Evolutionary conservation across 2,329 filamentous ascomycete genomes (phyloP).

Genomic region (Arthrobotrys sphaeroides): DNA sequence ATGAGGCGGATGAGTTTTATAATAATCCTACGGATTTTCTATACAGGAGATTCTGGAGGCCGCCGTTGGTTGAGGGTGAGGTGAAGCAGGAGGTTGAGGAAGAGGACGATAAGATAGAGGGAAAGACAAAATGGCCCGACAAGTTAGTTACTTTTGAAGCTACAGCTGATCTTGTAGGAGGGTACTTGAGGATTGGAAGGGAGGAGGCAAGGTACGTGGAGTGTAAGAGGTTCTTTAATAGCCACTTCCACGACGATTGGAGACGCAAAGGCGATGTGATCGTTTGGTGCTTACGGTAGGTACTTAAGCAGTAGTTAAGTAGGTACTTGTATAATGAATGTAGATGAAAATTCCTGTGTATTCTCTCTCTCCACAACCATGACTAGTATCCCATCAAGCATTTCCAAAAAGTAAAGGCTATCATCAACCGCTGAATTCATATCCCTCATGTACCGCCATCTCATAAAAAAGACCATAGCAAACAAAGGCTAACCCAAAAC

Average conservation of each 20-base stretch:
- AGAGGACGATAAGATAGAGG: neutral
- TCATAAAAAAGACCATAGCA: neutral
- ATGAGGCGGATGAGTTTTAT: slow-evolving; percentile 94
- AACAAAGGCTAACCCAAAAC: neutral
- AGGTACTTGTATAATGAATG: neutral
- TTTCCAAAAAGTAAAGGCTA: neutral
- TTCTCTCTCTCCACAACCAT: neutral
- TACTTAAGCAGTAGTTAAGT: neutral
- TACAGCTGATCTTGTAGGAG: slow-evolving; percentile 48
- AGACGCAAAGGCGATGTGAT: slow-evolving; percentile 56
- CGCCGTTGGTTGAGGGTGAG: slow-evolving; percentile 26
- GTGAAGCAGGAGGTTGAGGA: slow-evolving; percentile 22
- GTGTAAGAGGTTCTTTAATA: slow-evolving; percentile 58
- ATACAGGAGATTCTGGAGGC: slow-evolving; percentile 60
- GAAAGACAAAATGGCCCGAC: slow-evolving; percentile 55
- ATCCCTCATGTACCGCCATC: neutral
- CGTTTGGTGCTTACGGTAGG: slow-evolving; percentile 52
- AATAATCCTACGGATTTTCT: slow-evolving; percentile 71
- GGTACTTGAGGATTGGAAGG: slow-evolving; percentile 19
- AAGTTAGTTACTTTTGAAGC: slow-evolving; percentile 56
- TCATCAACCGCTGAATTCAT: neutral
- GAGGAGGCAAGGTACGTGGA: slow-evolving; percentile 26
- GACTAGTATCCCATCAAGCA: neutral
- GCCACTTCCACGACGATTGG: slow-evolving; percentile 57
- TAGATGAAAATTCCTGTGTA: neutral